Percentiles rank a stretch among this genome's conserved stretches.
These are phyloP conservation scores for Neurospora sp. DNA, from an alignment of 495 filamentous ascomycete genomes.

Conservation along the genomic window DNA sequence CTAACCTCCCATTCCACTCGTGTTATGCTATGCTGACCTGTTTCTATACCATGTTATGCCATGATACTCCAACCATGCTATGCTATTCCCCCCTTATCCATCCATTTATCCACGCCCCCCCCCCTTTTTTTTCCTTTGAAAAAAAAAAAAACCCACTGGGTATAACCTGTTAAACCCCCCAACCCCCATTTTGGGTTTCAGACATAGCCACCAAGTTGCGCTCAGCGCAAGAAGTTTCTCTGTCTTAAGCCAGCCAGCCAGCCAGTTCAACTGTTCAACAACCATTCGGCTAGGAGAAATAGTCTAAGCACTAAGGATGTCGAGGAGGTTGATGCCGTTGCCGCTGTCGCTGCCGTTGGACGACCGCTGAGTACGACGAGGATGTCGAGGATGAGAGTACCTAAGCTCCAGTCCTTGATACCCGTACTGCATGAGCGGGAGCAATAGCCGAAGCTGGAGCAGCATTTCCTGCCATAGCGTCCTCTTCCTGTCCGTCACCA, in stretches of 20 bases:
- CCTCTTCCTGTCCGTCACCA: not conserved
- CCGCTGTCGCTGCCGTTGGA: not conserved
- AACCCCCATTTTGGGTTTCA: not conserved
- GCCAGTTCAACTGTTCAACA: not conserved
- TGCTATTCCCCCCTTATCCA: too few relatives aligned
- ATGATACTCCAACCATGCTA: too few relatives aligned
- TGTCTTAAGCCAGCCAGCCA: not conserved
- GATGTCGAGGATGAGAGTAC: not conserved
- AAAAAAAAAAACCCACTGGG: not conserved
- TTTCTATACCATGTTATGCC: too few relatives aligned
- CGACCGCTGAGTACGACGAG: not conserved
- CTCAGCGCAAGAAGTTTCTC: not conserved
- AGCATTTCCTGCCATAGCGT: not conserved
- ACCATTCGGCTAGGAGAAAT: not conserved
- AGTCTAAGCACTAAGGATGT: not conserved
- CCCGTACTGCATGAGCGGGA: not conserved
- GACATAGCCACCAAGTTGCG: not conserved
- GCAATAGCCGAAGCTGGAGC: not conserved
- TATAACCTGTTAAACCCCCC: not conserved
- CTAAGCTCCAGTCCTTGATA: not conserved
- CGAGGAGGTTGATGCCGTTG: not conserved
- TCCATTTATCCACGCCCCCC: too few relatives aligned
- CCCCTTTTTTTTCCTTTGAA: too few relatives aligned
- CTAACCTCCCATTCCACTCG: too few relatives aligned
- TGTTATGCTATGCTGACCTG: too few relatives aligned